These are phyloP conservation scores for Symmetrospora coprosmae DNA, from an alignment of 768 basidiomycete genomes.

Conservation along the genomic window DNA sequence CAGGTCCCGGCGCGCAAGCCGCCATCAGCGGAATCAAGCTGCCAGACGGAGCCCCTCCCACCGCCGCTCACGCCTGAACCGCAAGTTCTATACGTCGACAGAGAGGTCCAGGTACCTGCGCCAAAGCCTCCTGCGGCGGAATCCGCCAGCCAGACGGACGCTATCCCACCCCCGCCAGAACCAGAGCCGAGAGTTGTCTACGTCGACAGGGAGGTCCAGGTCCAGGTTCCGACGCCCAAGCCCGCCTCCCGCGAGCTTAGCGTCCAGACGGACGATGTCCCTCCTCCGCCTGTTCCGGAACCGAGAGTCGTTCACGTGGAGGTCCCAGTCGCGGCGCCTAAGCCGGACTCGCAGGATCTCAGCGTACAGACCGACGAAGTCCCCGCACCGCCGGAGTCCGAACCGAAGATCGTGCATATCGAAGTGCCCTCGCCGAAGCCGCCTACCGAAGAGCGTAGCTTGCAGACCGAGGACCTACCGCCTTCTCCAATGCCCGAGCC, in stretches of 20 bases:
- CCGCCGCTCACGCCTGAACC: too few species aligned
- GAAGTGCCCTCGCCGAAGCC: constrained; percentile 34
- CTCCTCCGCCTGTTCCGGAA: too few species aligned
- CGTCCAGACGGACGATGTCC: constrained; percentile 26
- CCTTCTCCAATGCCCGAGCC: too few species aligned
- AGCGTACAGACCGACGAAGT: constrained; percentile 24
- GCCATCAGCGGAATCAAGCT: background rate
- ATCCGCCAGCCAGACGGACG: background rate
- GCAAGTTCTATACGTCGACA: too few species aligned
- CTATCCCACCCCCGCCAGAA: background rate
- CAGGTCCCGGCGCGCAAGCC: background rate
- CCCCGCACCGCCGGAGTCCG: constrained; percentile 14
- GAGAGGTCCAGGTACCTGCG: background rate
- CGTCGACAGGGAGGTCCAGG: constrained; percentile 26
- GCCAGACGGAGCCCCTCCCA: too few species aligned
- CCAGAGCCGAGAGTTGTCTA: constrained; percentile 22
- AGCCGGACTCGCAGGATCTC: constrained; percentile 14
- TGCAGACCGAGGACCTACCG: constrained; percentile 29
- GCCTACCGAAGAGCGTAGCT: background rate
- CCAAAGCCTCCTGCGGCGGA: background rate
- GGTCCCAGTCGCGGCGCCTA: constrained; percentile 29
- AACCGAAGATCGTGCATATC: constrained; percentile 23
- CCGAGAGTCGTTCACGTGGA: constrained; percentile 22
- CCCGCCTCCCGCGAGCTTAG: background rate
- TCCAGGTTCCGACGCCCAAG: constrained; percentile 34